A percentile compares a stretch with the other conserved stretches of the same genome.
phyloP scores from a whole-genome alignment of 1,139 yeast genomes.

The Pichia sp. region DNA sequence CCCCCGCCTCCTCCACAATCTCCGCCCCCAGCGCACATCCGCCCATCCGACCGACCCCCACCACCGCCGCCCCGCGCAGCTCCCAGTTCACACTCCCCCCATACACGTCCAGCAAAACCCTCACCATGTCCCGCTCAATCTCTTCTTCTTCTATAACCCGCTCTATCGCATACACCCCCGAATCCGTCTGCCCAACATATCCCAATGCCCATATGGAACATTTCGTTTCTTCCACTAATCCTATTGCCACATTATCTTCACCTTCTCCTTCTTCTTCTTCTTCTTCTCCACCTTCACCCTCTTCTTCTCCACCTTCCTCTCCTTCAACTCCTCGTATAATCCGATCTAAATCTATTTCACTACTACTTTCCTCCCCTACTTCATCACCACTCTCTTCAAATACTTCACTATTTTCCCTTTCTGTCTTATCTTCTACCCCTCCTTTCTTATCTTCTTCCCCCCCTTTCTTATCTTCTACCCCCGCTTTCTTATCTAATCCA shows the following conservation, averaged over 20 bases:
- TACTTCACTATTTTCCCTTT: too few relatives aligned
- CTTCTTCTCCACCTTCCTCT: neutral
- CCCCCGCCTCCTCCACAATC: too few relatives aligned
- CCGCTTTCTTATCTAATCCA: constrained; percentile 36
- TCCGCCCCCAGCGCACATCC: too few relatives aligned
- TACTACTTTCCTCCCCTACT: neutral
- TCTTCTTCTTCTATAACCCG: neutral
- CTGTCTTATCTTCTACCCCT: neutral
- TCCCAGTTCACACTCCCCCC: too few relatives aligned
- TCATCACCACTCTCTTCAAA: neutral
- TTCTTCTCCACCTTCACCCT: neutral
- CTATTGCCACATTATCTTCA: neutral
- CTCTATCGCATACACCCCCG: constrained; percentile 6
- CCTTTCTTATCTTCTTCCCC: neutral
- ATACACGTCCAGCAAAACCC: too few relatives aligned
- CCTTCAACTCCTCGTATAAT: neutral
- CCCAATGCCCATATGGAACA: constrained; percentile 6
- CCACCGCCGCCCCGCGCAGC: too few relatives aligned
- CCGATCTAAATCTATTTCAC: neutral
- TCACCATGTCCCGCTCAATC: neutral
- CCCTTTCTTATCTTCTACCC: neutral
- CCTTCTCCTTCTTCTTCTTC: neutral
- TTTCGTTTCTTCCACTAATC: constrained; percentile 2
- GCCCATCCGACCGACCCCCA: too few relatives aligned
- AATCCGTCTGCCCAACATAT: constrained; percentile 5